Percentiles rank a stretch among this genome's conserved stretches.
Conservation (phyloP, 495 filamentous ascomycete genomes). For the Talaromyces stipitatus region DNA sequence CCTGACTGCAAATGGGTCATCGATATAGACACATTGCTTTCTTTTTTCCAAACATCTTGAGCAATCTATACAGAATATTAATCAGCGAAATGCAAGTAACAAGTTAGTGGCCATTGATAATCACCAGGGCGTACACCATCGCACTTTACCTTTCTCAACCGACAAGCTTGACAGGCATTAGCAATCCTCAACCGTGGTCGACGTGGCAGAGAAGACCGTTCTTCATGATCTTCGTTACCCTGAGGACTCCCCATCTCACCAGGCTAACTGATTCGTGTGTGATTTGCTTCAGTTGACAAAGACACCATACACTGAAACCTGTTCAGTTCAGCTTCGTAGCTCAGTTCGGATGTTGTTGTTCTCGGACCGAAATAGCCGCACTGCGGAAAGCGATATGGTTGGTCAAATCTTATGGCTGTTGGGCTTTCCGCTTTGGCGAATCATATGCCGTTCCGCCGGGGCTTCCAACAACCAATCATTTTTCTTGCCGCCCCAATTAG, state of each 20-base stretch:
- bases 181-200: constrained; percentile 12
- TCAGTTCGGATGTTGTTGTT: background rate
- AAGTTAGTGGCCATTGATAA: background rate
- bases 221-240: background rate
- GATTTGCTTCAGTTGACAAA: too few species aligned
- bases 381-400: background rate
- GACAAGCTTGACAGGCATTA: constrained; percentile 17
- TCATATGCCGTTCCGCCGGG: too few species aligned
- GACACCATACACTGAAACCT: too few species aligned
- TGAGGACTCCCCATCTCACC: too few species aligned
- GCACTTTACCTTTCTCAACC: constrained; percentile 17
- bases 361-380: background rate
- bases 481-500: background rate
- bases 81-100: too few species aligned
- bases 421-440: background rate
- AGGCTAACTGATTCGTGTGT: too few species aligned
- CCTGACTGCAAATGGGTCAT: background rate
- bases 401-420: too few species aligned
- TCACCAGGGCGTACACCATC: constrained; percentile 21
- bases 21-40: constrained; percentile 8
- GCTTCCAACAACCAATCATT: background rate
- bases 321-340: background rate
- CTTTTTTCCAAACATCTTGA: constrained; percentile 8
- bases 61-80: constrained; percentile 5
- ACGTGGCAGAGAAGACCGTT: background rate